These are phyloP conservation scores for Areca catechu DNA, from an alignment of 176 grass and related monocot species.

Conservation along the genomic window DNA sequence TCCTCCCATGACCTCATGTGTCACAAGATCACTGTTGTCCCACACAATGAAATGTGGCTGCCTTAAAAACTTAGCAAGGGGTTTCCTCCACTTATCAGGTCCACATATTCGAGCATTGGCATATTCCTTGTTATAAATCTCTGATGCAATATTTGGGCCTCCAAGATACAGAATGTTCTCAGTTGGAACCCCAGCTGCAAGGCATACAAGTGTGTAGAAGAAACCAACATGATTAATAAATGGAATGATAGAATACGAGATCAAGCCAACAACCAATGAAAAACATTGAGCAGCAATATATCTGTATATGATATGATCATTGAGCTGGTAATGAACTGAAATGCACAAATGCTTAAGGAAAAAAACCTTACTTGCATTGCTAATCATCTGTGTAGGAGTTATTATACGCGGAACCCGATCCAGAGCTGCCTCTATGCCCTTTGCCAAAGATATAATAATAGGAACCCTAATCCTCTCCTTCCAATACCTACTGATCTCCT, in stretches of 20 bases:
- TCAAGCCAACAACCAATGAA: too few relatives aligned
- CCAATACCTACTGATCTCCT: constrained; percentile 78
- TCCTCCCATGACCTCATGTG: constrained; percentile 97
- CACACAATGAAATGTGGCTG: constrained; percentile 98
- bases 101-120: constrained; percentile 95
- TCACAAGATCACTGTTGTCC: constrained; percentile 92
- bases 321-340: too few relatives aligned
- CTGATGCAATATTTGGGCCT: constrained; percentile 90
- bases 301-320: too few relatives aligned
- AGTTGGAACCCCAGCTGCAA: constrained; percentile 68
- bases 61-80: constrained; percentile 92
- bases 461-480: constrained; percentile 73
- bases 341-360: background rate
- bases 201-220: background rate
- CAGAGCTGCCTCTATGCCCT: constrained; percentile 82
- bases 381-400: constrained; percentile 95
- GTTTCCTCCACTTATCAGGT: constrained; percentile 91
- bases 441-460: constrained; percentile 76
- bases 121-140: constrained; percentile 99
- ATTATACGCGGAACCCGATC: constrained; percentile 85
- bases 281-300: background rate
- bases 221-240: background rate
- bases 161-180: constrained; percentile 99
- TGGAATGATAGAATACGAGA: too few relatives aligned
- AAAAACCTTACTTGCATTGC: constrained; percentile 60